These are phyloP conservation scores for Fusarium sulawesiense DNA, from an alignment of 2,329 filamentous ascomycete species.

Conservation along the genomic window DNA sequence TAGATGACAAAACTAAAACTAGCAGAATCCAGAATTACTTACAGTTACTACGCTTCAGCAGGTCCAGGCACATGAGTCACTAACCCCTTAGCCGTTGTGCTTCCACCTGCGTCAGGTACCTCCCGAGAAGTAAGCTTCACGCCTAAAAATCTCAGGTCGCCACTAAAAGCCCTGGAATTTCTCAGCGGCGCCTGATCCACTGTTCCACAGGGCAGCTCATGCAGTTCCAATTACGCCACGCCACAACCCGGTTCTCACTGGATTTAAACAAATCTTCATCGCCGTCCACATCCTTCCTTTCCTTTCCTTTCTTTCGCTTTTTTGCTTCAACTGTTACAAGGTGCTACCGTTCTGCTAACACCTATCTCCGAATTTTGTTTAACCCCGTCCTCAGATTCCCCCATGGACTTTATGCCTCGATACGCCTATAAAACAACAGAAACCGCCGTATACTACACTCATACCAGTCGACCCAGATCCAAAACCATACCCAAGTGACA, in stretches of 20 bases:
- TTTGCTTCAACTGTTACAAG: constrained; percentile 24
- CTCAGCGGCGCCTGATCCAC: constrained; percentile 38
- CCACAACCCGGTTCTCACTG: constrained; percentile 38
- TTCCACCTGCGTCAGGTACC: constrained; percentile 8
- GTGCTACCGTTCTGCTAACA: constrained; percentile 28
- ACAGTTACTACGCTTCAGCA: background rate
- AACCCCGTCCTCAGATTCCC: constrained; percentile 24
- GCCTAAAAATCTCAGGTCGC: constrained; percentile 18
- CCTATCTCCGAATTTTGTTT: constrained; percentile 23
- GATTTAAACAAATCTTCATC: constrained; percentile 42
- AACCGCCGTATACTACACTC: constrained; percentile 33
- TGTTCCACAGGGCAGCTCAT: constrained; percentile 33
- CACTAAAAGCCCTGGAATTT: constrained; percentile 39
- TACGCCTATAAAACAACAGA: constrained; percentile 38
- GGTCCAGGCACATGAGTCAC: constrained; percentile 7
- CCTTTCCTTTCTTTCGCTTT: constrained; percentile 2
- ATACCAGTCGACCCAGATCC: constrained; percentile 38
- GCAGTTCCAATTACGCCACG: constrained; percentile 26
- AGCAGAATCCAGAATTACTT: background rate
- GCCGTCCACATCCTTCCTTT: constrained; percentile 14
- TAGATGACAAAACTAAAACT: constrained; percentile 4
- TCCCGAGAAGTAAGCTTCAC: constrained; percentile 20
- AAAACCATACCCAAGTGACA: constrained; percentile 42
- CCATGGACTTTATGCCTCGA: constrained; percentile 45
- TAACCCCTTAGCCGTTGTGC: constrained; percentile 12